These are phyloP conservation scores for Tricholoma furcatifolium DNA, from an alignment of 768 basidiomycete genomes.

Conservation along the genomic window DNA sequence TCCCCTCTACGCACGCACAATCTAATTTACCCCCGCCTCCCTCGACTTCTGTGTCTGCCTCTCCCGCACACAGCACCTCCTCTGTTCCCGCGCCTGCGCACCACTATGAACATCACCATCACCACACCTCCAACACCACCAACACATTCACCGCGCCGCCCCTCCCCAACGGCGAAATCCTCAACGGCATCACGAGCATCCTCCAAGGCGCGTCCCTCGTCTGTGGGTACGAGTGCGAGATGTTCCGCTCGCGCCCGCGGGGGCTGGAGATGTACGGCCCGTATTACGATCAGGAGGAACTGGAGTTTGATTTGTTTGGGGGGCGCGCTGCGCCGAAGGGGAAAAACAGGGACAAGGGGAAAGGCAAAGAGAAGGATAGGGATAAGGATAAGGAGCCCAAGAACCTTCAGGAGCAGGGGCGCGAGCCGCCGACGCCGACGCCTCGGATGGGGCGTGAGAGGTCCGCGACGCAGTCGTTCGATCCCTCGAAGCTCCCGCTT, in stretches of 20 bases:
- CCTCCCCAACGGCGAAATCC: constrained; percentile 69
- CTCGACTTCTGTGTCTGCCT: too few relatives aligned
- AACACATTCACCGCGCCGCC: constrained; percentile 58
- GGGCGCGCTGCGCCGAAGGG: constrained; percentile 4
- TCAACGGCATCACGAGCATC: constrained; percentile 63
- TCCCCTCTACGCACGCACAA: constrained; percentile 4
- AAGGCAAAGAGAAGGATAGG: constrained; percentile 2
- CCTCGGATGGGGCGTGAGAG: constrained; percentile 1
- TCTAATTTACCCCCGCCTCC: constrained; percentile 5
- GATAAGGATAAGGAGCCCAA: constrained; percentile 11
- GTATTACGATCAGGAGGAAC: constrained; percentile 34
- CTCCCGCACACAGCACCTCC: not conserved
- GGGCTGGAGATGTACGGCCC: constrained; percentile 47
- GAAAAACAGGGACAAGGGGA: not conserved
- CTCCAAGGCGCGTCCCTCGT: constrained; percentile 28
- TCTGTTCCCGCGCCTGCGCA: not conserved
- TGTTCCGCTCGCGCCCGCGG: constrained; percentile 49
- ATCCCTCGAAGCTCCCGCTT: constrained; percentile 44
- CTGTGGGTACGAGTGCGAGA: constrained; percentile 40
- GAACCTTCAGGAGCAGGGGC: too few relatives aligned
- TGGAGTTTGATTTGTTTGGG: constrained; percentile 36
- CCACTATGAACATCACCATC: not conserved
- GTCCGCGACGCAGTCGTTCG: constrained; percentile 25
- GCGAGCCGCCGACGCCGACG: not conserved
- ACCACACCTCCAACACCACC: constrained; percentile 7